Conservation (phyloP, 495 filamentous ascomycete genomes). For the Penicillium nucicola region DNA sequence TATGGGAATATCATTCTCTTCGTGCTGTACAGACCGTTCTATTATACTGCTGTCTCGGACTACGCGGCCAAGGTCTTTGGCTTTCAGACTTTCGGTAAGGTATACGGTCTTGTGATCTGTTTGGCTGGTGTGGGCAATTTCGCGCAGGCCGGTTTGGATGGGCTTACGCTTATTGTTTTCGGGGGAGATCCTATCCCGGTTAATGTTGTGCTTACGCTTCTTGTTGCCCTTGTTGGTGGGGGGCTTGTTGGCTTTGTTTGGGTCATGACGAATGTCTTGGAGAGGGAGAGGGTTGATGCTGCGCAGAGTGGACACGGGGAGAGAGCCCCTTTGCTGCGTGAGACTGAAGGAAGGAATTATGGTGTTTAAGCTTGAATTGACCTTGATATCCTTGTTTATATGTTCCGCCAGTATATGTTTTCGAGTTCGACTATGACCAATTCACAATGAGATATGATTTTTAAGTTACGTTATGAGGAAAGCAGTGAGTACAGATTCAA, state of each 20-base stretch:
- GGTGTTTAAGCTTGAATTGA: not conserved
- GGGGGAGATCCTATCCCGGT: slow-evolving; percentile 71
- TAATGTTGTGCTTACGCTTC: slow-evolving; percentile 62
- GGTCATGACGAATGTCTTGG: not conserved
- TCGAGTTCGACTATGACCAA: no score
- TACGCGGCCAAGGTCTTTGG: slow-evolving; percentile 96
- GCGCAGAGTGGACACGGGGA: not conserved
- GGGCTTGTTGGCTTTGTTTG: slow-evolving; percentile 59
- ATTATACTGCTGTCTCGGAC: slow-evolving; percentile 61
- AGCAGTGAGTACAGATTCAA: no score
- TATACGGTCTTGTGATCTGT: slow-evolving; percentile 94
- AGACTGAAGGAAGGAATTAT: not conserved
- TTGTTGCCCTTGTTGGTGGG: slow-evolving; percentile 58
- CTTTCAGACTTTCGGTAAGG: slow-evolving; percentile 89
- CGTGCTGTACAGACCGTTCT: slow-evolving; percentile 54
- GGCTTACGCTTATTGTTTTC: slow-evolving; percentile 71
- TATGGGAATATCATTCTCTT: slow-evolving; percentile 82
- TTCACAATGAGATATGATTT: no score
- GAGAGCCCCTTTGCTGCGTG: slow-evolving; percentile 7
- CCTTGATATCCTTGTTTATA: not conserved
- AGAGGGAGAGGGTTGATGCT: not conserved
- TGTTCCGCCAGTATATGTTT: no score
- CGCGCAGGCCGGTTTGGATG: slow-evolving; percentile 77
- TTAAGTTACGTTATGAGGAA: no score
- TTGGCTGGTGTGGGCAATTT: slow-evolving; percentile 86